phyloP scores from a whole-genome alignment of 306 rosid species.

The Prunus campanulata region DNA sequence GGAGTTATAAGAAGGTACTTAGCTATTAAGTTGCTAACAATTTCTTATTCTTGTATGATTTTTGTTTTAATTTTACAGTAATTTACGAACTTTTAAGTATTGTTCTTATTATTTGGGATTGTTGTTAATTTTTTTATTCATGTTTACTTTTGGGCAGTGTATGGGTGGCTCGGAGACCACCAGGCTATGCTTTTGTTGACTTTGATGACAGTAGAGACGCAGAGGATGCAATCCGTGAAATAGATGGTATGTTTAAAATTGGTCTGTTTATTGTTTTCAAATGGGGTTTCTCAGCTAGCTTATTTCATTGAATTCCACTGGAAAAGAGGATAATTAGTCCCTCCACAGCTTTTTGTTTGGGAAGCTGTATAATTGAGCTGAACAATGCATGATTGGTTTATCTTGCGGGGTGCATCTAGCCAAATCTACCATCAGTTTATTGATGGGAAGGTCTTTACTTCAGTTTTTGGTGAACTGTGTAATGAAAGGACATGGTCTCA shows the following conservation, averaged over 20 bases:
- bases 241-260: constrained; percentile 62
- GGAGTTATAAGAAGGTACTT: constrained; percentile 91
- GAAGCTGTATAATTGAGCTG: neutral
- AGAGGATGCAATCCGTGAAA: constrained; percentile 84
- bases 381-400: neutral
- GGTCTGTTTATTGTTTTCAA: neutral
- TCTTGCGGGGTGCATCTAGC: neutral
- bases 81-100: neutral
- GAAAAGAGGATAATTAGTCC: neutral
- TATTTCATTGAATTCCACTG: neutral
- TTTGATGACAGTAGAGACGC: constrained; percentile 94
- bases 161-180: constrained; percentile 98
- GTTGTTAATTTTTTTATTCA: neutral
- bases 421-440: neutral
- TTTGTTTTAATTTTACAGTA: neutral
- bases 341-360: neutral
- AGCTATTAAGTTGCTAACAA: neutral
- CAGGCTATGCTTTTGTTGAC: constrained; percentile 96
- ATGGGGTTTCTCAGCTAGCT: neutral
- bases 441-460: neutral
- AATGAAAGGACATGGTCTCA: neutral
- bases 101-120: neutral
- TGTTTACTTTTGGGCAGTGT: constrained; percentile 51
- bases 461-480: neutral
- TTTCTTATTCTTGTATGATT: neutral